Evolutionary conservation across 768 basidiomycete species (phyloP).

Genomic region (Pleurotus djamor): DNA sequence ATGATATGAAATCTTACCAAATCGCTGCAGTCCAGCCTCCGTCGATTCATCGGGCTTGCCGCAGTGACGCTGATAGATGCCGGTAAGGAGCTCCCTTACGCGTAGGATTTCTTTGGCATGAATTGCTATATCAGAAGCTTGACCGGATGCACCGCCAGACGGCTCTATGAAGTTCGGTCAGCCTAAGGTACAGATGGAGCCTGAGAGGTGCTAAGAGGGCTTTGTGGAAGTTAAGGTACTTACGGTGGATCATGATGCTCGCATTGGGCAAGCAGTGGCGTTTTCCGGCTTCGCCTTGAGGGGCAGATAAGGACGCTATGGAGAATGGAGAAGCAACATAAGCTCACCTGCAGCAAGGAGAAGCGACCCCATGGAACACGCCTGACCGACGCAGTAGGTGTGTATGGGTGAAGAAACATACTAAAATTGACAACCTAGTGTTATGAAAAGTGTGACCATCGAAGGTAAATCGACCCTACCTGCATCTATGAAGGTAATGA

Average conservation of each 20-base stretch:
- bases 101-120: slow-evolving; percentile 96
- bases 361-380: slow-evolving; percentile 94
- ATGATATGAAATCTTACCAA: slow-evolving; percentile 51
- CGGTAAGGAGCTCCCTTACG: slow-evolving; percentile 78
- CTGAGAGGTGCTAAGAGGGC: neutral
- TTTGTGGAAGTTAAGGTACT: slow-evolving; percentile 13
- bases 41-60: slow-evolving; percentile 59
- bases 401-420: slow-evolving; percentile 95
- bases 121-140: slow-evolving; percentile 96
- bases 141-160: slow-evolving; percentile 93
- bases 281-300: slow-evolving; percentile 67
- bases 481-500: slow-evolving; percentile 53
- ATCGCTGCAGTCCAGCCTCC: slow-evolving; percentile 66
- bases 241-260: slow-evolving; percentile 98
- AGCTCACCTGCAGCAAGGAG: slow-evolving; percentile 76
- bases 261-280: slow-evolving; percentile 91
- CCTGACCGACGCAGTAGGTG: slow-evolving; percentile 94
- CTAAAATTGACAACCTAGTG: slow-evolving; percentile 31
- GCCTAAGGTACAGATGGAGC: slow-evolving; percentile 3
- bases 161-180: slow-evolving; percentile 61
- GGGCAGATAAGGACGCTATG: neutral
- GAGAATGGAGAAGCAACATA: neutral
- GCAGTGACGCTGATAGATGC: slow-evolving; percentile 90
- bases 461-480: slow-evolving; percentile 33
- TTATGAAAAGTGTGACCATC: neutral